Evolutionary conservation across 1,284 basidiomycete genomes (phyloP).

Genomic region (Moesziomyces globuligerus): DNA sequence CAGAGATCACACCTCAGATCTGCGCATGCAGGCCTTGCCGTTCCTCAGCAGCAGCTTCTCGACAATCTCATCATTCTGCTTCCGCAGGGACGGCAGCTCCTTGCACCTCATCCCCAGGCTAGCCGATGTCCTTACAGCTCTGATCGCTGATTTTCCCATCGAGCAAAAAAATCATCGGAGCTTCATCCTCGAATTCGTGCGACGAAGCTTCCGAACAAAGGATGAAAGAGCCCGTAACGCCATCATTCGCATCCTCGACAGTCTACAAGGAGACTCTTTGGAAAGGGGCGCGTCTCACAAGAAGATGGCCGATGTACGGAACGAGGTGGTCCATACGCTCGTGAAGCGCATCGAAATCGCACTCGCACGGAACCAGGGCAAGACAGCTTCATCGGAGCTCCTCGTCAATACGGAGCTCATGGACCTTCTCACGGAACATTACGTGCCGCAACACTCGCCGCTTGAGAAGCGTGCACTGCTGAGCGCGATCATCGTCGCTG

Average conservation of each 20-base stretch:
- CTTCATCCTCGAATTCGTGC: too few relatives aligned
- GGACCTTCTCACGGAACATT: constrained; percentile 12
- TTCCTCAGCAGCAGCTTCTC: constrained; percentile 11
- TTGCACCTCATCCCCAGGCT: constrained; percentile 23
- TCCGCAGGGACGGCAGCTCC: constrained; percentile 1
- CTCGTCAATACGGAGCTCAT: constrained; percentile 19
- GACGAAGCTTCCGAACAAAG: too few relatives aligned
- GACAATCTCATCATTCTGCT: constrained; percentile 2
- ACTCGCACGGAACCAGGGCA: constrained; percentile 1
- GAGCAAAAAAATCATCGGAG: too few relatives aligned
- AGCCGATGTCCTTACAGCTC: constrained; percentile 8
- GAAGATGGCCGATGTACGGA: constrained; percentile 1
- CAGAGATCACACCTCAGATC: background rate
- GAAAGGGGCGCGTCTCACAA: background rate
- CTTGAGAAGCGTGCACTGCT: constrained; percentile 12
- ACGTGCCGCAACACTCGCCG: background rate
- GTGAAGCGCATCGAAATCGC: constrained; percentile 14
- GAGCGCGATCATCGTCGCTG: constrained; percentile 22
- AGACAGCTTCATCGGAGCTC: constrained; percentile 16
- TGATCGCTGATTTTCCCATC: constrained; percentile 9
- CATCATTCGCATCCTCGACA: constrained; percentile 11
- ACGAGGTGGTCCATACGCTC: constrained; percentile 5
- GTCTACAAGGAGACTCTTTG: constrained; percentile 3
- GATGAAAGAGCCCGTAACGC: constrained; percentile 29
- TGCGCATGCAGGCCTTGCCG: background rate